A percentile compares a stretch with the other conserved stretches of the same genome.
phyloP scores from a whole-genome alignment of 2,329 filamentous ascomycete species.

The Phialocephala subalpina region DNA sequence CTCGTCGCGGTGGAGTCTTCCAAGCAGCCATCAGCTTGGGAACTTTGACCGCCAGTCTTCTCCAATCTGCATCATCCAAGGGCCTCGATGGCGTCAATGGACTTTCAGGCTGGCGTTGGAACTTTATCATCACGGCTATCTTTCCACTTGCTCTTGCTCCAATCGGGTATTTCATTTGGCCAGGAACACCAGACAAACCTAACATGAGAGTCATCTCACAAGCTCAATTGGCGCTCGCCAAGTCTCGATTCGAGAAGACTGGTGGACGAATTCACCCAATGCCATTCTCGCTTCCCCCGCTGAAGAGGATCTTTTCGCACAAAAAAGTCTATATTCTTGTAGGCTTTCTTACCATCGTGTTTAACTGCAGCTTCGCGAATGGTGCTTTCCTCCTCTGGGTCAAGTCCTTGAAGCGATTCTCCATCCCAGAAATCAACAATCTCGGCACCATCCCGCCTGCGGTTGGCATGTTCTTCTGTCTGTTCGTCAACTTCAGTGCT shows the following conservation, averaged over 20 bases:
- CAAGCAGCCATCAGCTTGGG: not conserved
- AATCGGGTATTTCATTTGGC: constrained; percentile 2
- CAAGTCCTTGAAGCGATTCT: constrained; percentile 4
- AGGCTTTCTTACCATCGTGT: not conserved
- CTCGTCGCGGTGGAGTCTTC: not conserved
- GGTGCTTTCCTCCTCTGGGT: constrained; percentile 6
- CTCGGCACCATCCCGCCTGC: not conserved
- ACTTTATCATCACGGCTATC: constrained; percentile 6
- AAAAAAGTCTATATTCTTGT: not conserved
- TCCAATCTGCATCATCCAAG: constrained; percentile 3
- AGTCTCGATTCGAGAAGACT: not conserved
- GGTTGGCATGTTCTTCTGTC: constrained; percentile 4
- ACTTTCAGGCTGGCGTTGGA: not conserved
- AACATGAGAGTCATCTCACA: not conserved
- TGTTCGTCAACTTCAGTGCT: not conserved
- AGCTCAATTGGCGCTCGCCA: not conserved
- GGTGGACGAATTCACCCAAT: not conserved
- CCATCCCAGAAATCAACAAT: not conserved
- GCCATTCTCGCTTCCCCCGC: not conserved
- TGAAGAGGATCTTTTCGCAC: not conserved
- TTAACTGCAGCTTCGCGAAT: constrained; percentile 3
- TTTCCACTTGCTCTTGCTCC: not conserved
- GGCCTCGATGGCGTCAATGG: not conserved
- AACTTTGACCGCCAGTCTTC: not conserved
- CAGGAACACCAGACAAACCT: not conserved